Evolutionary conservation across 2,329 filamentous ascomycete genomes (phyloP).

Genomic region (Septoria petroselini): DNA sequence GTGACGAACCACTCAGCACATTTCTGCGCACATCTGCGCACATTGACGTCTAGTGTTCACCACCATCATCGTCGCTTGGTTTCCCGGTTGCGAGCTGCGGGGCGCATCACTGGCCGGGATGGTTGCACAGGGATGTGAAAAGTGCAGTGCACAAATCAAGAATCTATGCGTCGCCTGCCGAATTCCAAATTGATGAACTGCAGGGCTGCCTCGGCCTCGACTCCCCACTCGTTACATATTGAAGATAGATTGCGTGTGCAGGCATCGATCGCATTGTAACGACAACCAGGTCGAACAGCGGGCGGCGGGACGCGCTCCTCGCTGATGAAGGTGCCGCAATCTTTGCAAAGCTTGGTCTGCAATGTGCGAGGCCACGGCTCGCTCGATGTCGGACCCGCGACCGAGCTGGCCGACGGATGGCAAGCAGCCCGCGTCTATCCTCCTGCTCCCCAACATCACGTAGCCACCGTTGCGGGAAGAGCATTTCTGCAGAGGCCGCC

Average conservation of each 20-base stretch:
- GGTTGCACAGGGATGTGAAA: neutral
- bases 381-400: too few relatives aligned
- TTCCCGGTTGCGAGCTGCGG: neutral
- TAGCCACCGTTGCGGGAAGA: neutral
- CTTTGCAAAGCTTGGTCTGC: neutral
- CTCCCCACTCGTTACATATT: too few relatives aligned
- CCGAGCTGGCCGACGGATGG: too few relatives aligned
- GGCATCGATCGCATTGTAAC: too few relatives aligned
- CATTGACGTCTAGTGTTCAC: neutral
- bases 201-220: too few relatives aligned
- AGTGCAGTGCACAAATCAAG: neutral
- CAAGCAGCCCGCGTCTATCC: too few relatives aligned
- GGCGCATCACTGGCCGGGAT: neutral
- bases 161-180: neutral
- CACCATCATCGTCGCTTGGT: neutral
- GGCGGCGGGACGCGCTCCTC: too few relatives aligned
- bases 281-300: too few relatives aligned
- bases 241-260: too few relatives aligned
- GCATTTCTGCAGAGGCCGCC: neutral
- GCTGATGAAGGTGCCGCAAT: neutral
- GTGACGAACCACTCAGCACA: neutral
- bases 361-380: neutral
- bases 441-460: neutral
- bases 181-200: neutral
- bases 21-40: too few relatives aligned